phyloP scores from a whole-genome alignment of 225 moss, liverwort and hornwort genomes.

The Lunularia cruciata region DNA sequence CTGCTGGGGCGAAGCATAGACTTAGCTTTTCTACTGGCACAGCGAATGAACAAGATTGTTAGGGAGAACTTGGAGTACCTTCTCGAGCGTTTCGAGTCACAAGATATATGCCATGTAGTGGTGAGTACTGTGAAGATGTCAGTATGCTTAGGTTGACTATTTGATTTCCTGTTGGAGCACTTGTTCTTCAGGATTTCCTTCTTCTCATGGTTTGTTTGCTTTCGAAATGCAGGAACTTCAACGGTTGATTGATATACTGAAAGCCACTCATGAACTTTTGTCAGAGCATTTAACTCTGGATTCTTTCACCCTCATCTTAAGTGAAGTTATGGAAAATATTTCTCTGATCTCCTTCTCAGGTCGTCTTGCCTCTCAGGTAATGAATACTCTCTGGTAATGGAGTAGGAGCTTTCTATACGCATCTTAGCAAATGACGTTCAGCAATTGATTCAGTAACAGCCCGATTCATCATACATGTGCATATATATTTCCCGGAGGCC shows the following conservation, averaged over 20 bases:
- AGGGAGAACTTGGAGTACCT: conserved; percentile 92
- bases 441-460: too few relatives aligned
- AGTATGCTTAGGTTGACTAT: background rate
- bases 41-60: conserved; percentile 95
- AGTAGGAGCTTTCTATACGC: too few relatives aligned
- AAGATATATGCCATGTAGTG: conserved; percentile 92
- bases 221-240: conserved; percentile 45
- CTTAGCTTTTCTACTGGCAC: conserved; percentile 77
- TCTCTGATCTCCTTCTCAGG: conserved; percentile 96
- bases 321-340: conserved; percentile 88
- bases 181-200: background rate
- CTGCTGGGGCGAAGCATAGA: conserved; percentile 95
- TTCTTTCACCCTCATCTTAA: conserved; percentile 82
- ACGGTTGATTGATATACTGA: conserved; percentile 36
- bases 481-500: too few relatives aligned
- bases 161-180: background rate
- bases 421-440: too few relatives aligned
- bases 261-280: conserved; percentile 80
- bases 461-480: too few relatives aligned
- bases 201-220: background rate
- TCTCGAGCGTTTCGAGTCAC: conserved; percentile 95
- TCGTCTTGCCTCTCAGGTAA: conserved; percentile 86
- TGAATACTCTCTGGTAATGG: too few relatives aligned
- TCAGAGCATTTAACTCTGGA: conserved; percentile 81
- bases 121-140: conserved; percentile 36